phyloP scores from a whole-genome alignment of 805 yeast genomes.

The Wickerhamiella spandovensis region DNA sequence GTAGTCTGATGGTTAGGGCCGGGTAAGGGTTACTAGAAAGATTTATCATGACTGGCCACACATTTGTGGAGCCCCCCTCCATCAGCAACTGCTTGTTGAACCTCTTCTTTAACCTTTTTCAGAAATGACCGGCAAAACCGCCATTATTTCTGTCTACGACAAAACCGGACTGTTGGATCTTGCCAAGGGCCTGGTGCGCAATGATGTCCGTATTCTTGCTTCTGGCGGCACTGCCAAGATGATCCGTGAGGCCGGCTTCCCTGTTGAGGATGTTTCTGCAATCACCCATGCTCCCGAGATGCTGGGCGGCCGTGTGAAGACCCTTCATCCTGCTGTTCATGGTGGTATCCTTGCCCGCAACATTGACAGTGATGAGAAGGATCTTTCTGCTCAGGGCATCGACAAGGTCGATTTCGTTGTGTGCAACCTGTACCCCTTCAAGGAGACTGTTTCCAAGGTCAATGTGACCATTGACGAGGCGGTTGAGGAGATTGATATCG shows the following conservation, averaged over 20 bases:
- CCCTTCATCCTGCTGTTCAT: slow-evolving; percentile 97
- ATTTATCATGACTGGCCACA: slow-evolving; percentile 2
- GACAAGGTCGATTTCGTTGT: slow-evolving; percentile 95
- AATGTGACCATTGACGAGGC: slow-evolving; percentile 95
- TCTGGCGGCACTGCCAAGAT: slow-evolving; percentile 95
- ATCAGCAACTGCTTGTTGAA: not conserved
- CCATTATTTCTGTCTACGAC: slow-evolving; percentile 92
- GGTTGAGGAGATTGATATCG: slow-evolving; percentile 96
- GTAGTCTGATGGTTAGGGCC: not conserved
- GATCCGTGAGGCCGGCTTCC: slow-evolving; percentile 95
- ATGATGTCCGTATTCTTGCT: slow-evolving; percentile 84
- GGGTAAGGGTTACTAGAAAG: not conserved
- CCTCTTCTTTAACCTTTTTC: not conserved
- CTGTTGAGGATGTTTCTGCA: slow-evolving; percentile 88
- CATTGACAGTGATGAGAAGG: slow-evolving; percentile 79
- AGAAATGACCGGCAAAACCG: slow-evolving; percentile 42
- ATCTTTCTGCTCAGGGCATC: slow-evolving; percentile 76
- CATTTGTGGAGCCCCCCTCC: not conserved
- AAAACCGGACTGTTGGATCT: slow-evolving; percentile 92
- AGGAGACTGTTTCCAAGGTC: slow-evolving; percentile 90
- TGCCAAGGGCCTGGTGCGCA: slow-evolving; percentile 85
- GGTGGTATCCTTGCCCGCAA: slow-evolving; percentile 89
- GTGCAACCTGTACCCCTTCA: slow-evolving; percentile 95
- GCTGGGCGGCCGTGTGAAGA: slow-evolving; percentile 97
- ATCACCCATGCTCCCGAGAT: slow-evolving; percentile 98